A percentile compares a stretch with the other conserved stretches of the same genome.
Evolutionary conservation across 2,329 filamentous ascomycete genomes (phyloP).

Genomic region (Calonectria montana): DNA sequence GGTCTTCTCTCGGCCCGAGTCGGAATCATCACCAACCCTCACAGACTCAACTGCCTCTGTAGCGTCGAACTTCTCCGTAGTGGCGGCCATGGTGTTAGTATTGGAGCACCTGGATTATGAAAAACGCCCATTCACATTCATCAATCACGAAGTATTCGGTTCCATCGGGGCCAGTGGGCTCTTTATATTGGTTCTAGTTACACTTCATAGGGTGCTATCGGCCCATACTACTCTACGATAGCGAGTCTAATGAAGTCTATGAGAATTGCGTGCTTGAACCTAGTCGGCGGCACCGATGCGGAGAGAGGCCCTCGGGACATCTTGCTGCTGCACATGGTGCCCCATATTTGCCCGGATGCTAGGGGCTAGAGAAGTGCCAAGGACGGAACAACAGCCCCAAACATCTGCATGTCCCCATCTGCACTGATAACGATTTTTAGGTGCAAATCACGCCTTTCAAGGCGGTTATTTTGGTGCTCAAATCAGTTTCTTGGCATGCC

Average conservation of each 20-base stretch:
- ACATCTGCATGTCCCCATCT: background rate
- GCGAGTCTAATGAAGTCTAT: background rate
- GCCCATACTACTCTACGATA: background rate
- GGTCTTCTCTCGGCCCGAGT: background rate
- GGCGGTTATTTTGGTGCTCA: background rate
- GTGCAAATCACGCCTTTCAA: slow-evolving; percentile 8
- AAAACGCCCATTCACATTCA: background rate
- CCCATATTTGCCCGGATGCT: slow-evolving; percentile 1
- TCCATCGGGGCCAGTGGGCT: background rate
- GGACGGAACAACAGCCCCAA: background rate
- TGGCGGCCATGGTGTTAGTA: background rate
- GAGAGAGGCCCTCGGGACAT: background rate
- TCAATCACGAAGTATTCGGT: background rate
- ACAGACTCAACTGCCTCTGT: background rate
- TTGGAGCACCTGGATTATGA: background rate
- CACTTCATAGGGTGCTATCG: background rate
- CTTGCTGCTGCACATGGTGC: background rate
- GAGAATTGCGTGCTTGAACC: slow-evolving; percentile 1
- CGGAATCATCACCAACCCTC: background rate
- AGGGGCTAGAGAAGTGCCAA: background rate
- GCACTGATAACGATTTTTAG: slow-evolving; percentile 8
- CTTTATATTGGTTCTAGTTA: slow-evolving; percentile 1
- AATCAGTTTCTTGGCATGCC: background rate
- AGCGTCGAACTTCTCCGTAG: background rate
- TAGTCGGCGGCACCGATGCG: slow-evolving; percentile 6